A percentile compares a stretch with the other conserved stretches of the same genome.
Conservation (phyloP, 495 filamentous ascomycete genomes). For the Cudoniella acicularis region DNA sequence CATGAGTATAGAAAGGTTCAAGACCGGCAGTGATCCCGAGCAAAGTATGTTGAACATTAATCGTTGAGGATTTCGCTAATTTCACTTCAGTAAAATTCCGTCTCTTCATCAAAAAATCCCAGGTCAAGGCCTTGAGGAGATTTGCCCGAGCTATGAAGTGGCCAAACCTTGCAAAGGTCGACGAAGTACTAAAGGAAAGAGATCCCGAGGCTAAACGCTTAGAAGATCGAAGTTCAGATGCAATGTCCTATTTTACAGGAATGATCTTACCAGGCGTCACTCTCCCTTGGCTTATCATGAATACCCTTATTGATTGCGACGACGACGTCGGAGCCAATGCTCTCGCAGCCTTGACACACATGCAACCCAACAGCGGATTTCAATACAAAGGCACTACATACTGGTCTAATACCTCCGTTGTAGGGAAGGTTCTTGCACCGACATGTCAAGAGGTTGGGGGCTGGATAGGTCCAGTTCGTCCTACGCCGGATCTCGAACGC, state of each 20-base stretch:
- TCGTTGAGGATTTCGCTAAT: slow-evolving; percentile 8
- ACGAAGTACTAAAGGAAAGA: slow-evolving; percentile 52
- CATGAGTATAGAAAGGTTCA: slow-evolving; percentile 51
- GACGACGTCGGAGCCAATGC: slow-evolving; percentile 51
- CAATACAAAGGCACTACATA: slow-evolving; percentile 69
- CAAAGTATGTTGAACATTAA: slow-evolving; percentile 29
- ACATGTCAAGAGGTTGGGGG: slow-evolving; percentile 64
- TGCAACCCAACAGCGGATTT: slow-evolving; percentile 62
- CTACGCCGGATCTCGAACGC: slow-evolving; percentile 54
- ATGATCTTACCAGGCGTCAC: slow-evolving; percentile 65
- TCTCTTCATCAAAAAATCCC: slow-evolving; percentile 57
- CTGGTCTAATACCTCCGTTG: slow-evolving; percentile 64
- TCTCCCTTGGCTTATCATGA: slow-evolving; percentile 70
- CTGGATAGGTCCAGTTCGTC: slow-evolving; percentile 67
- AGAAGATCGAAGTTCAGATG: slow-evolving; percentile 57
- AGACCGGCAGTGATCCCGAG: slow-evolving; percentile 30
- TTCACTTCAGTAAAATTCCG: slow-evolving; percentile 40
- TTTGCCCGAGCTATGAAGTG: slow-evolving; percentile 70
- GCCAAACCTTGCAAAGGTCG: slow-evolving; percentile 63
- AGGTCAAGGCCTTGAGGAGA: slow-evolving; percentile 59
- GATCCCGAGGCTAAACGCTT: slow-evolving; percentile 48
- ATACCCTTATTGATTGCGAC: slow-evolving; percentile 67
- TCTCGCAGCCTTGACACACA: slow-evolving; percentile 57
- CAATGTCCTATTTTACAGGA: slow-evolving; percentile 70
- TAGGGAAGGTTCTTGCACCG: slow-evolving; percentile 74